Base-by-base conservation (phyloP, 2,329 filamentous ascomycete species). In the Orbilia oligospora region DNA sequence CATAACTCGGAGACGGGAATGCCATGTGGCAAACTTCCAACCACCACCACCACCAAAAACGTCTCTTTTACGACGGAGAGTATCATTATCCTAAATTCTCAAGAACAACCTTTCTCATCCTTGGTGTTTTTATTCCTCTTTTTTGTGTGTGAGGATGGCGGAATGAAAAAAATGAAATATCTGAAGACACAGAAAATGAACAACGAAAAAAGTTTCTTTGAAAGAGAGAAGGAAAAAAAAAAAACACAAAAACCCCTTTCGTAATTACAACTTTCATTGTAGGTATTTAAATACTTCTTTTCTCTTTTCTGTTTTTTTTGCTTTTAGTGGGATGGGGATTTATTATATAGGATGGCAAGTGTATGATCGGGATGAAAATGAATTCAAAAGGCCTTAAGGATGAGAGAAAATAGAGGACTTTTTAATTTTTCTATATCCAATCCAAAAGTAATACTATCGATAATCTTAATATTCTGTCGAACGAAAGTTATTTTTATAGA, bases 221-320 rank as follows among this genome's bases (percentile, higher is more conserved):
- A 20, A 20, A 46, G 44, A 46, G 18, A 46, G 20, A 44, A 14
- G 30, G 18, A 9, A 41, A 18, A 41, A 56, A 22, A 12, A 41
- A 22, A 9, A n/a, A n/a, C n/a, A n/a, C n/a, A n/a, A n/a, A n/a
- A n/a, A n/a, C n/a, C n/a, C 0, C 20, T 6, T 36, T 44, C 56
- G 56, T 44, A 61, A 61, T 61, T 61, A 46, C 14, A 44, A 27
- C 5, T 44, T 61, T 61, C 56, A 61, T 61, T 61, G 56, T 61
- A 61, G 56, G 33, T 61, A 61, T 61, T 61, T 44, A 61, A 30
- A 61, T 41, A 24, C 14, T 61, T 61, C 44, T 61, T 38, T 33
- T 33, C 3, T 38, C 36, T 24, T 61, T 61, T n/a, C n/a, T n/a
- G n/a, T 24, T 41, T 22, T 61, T 41, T 41, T 55, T 4, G 3